Conservation (phyloP, 179 eudicot genomes). For the Drosera spatulata region DNA sequence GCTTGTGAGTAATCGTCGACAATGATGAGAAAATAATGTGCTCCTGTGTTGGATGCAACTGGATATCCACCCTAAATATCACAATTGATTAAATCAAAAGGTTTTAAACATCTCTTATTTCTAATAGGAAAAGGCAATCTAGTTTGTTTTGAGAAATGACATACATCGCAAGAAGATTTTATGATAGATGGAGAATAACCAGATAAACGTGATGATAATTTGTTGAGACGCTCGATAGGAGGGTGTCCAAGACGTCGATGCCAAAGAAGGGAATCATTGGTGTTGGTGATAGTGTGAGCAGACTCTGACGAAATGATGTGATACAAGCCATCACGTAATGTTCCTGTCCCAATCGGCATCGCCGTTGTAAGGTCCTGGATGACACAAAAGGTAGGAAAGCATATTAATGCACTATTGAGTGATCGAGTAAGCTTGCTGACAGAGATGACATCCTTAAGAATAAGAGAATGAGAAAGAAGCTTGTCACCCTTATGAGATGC, state of each 20-base stretch:
- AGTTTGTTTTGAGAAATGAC: background rate
- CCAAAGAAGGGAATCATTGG: no score
- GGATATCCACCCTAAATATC: background rate
- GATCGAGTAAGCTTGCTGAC: background rate
- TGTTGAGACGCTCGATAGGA: no score
- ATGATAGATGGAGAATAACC: no score
- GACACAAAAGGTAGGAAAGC: background rate
- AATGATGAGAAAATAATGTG: background rate
- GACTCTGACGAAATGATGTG: no score
- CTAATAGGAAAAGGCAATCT: background rate
- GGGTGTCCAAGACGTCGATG: no score
- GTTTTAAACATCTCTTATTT: no score
- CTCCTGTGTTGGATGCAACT: background rate
- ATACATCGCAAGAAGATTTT: background rate
- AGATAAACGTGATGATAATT: no score
- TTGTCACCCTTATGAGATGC: background rate
- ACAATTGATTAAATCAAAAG: background rate
- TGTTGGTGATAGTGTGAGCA: no score
- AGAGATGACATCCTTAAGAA: background rate
- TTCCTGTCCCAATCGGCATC: background rate
- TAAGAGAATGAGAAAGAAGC: background rate
- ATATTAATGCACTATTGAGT: background rate
- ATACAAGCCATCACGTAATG: background rate
- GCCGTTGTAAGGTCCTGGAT: background rate
- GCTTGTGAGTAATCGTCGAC: background rate